These are phyloP conservation scores for Musa itinerans DNA, from an alignment of 176 grass and related monocot genomes.

Conservation along the genomic window DNA sequence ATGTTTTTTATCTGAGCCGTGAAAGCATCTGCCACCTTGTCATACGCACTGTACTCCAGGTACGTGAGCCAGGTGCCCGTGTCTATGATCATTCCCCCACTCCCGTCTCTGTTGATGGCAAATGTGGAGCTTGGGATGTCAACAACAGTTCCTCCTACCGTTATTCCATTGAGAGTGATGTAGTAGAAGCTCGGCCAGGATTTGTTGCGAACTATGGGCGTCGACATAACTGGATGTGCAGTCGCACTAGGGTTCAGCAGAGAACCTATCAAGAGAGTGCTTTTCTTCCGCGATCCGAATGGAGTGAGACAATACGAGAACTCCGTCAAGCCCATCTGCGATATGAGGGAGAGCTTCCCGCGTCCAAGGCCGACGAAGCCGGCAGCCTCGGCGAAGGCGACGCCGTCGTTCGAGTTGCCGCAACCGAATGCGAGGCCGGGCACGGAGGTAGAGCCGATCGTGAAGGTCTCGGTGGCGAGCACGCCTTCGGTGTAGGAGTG, in stretches of 20 bases:
- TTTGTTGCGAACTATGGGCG: slow-evolving; percentile 26
- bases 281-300: slow-evolving; percentile 22
- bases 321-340: slow-evolving; percentile 43
- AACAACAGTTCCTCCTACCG: slow-evolving; percentile 38
- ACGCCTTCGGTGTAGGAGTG: slow-evolving; percentile 31
- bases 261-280: slow-evolving; percentile 47
- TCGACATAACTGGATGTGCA: slow-evolving; percentile 24
- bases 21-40: slow-evolving; percentile 32
- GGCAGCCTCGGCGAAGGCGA: background rate
- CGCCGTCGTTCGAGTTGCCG: slow-evolving; percentile 39
- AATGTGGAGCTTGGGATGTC: slow-evolving; percentile 44
- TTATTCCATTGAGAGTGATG: slow-evolving; percentile 42
- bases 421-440: slow-evolving; percentile 46
- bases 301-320: slow-evolving; percentile 73
- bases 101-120: slow-evolving; percentile 21
- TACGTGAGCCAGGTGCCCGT: slow-evolving; percentile 49
- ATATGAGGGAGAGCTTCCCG: slow-evolving; percentile 41
- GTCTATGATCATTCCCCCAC: slow-evolving; percentile 50
- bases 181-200: slow-evolving; percentile 47
- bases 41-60: slow-evolving; percentile 25
- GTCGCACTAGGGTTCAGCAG: slow-evolving; percentile 25
- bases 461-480: slow-evolving; percentile 45
- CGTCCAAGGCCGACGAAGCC: slow-evolving; percentile 62
- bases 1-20: slow-evolving; percentile 29
- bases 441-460: slow-evolving; percentile 31